Conservation (phyloP, 768 basidiomycete genomes). For the Lentinula guzmanii region DNA sequence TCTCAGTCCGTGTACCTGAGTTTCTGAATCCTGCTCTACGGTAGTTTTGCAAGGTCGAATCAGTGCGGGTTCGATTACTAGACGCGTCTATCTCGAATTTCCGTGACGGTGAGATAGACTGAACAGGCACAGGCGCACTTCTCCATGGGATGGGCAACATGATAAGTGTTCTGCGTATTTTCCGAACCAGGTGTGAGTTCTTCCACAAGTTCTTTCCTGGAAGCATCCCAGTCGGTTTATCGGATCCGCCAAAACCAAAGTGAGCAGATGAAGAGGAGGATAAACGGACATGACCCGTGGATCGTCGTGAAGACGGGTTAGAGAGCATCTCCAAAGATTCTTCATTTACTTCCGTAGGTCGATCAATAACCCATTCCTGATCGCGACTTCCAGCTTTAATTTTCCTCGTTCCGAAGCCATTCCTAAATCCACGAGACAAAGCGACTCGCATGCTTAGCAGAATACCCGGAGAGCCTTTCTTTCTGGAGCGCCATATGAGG, state of each 20-base stretch:
- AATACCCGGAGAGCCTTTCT: slow-evolving; percentile 4
- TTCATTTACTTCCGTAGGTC: background rate
- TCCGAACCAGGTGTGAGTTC: background rate
- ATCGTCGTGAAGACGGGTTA: slow-evolving; percentile 10
- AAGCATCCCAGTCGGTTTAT: background rate
- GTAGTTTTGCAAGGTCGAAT: slow-evolving; percentile 6
- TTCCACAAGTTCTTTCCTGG: slow-evolving; percentile 7
- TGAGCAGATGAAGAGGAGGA: slow-evolving; percentile 1
- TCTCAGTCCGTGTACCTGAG: background rate
- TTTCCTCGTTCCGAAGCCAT: slow-evolving; percentile 3
- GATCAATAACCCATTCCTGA: slow-evolving; percentile 5
- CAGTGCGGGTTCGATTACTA: slow-evolving; percentile 5
- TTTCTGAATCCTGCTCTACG: slow-evolving; percentile 2
- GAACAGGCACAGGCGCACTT: slow-evolving; percentile 13
- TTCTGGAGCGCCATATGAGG: slow-evolving; percentile 13
- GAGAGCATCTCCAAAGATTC: slow-evolving; percentile 9
- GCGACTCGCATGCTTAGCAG: background rate
- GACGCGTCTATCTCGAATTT: slow-evolving; percentile 16
- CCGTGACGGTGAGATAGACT: background rate
- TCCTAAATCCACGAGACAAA: background rate
- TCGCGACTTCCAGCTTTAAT: slow-evolving; percentile 1
- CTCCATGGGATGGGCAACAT: slow-evolving; percentile 4
- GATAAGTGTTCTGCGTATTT: background rate
- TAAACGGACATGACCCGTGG: slow-evolving; percentile 3
- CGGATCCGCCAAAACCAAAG: background rate